Evolutionary conservation across 306 rosid species (phyloP), one percentile per base, ranked within the genome.

Genomic region (Macrotyloma uniflorum): DNA sequence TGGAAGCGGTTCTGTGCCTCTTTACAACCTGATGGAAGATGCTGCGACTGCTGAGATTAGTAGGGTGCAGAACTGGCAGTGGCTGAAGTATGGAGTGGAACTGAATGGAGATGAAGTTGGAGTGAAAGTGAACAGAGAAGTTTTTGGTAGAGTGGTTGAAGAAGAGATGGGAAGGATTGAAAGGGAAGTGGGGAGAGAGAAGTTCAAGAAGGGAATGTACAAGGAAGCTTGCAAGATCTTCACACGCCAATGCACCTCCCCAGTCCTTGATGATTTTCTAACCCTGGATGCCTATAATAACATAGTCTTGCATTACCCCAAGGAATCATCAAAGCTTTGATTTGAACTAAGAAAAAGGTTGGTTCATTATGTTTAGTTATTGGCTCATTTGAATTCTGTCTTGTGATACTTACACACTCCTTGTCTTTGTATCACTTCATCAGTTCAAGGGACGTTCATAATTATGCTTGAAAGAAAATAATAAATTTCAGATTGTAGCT

Each of bases 11-110:
- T 91, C 97, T 0, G 97, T 95, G 47, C 98, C 98, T 28, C 93
- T 95, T 24, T 89, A 92, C 90, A 92, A 95, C 81, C 98, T 95
- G 20, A 95, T 91, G 98, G 98, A 95, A 77, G 98, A 95, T 80
- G 98, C 98, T 2, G 98, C 98, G 9, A 95, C 98, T n/a, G 98
- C 97, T 7, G 98, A 95, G 86, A 92, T 95, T 22, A 95, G 98
- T 73, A 83, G 98, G 85, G 98, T 95, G 59, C 98, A 95, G 87
- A 95, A 88, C 74, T 95, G 98, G 97, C 98, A 95, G 75, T 92
- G 98, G 98, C 77, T 95, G 33, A 92, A 87, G 75, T 95, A 95
- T 82, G 93, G 76, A 42, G 98, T 76, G 71, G 97, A 92, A 58
- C 70, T 91, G 64, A 74, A 92, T 77, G 98, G 97, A 6, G 98